Base-by-base conservation (phyloP, 2,329 filamentous ascomycete genomes). In the Epichloe hybrida region DNA sequence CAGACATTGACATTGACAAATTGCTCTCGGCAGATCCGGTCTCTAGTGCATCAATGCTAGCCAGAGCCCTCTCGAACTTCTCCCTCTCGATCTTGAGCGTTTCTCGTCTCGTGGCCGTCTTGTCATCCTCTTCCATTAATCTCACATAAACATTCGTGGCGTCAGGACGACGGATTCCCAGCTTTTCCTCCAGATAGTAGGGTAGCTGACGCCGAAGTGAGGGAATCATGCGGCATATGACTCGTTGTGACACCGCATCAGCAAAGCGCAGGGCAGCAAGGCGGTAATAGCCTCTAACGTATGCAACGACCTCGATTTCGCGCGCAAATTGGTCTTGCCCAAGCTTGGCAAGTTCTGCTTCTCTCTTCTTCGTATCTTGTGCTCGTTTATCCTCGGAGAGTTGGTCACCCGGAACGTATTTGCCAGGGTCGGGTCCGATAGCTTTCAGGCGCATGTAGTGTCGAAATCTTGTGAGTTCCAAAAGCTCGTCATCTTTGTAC, bases 221-320 rank as follows among this genome's bases (percentile, higher is more conserved):
- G 0, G 74, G 74, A 5, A 78, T 67, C 60, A 76, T 68, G 4
- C 72, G 70, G 9, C 72, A 73, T 11, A 72, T 68, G 50, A 77
- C 63, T 46, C 72, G 67, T 23, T 77, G 68, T 1, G 70, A 66
- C 6, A 72, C 67, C 2, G 66, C 63, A 50, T 89, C 84, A 0
- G 80, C 72, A 57, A 88, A 84, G 1, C 84, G 75, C 36, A 73
- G 67, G 0, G 79, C 76, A 0, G 85, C 83, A 4, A 83, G 75
- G 45, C 78, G 72, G 59, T 89, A 89, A 62, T 88, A 89, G 0
- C 77, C 83, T 0, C 82, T 71, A 43, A 86, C 73, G 4, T 80
- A 79, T 0, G 80, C 73, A 0, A 84, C 76, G 0, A 84, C 77
- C 8, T 74, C 69, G 0, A 89, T 64, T 59, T 88, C 84, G 0